Conservation (phyloP, 1,139 yeast genomes). For the Meyerozyma carpophila region DNA sequence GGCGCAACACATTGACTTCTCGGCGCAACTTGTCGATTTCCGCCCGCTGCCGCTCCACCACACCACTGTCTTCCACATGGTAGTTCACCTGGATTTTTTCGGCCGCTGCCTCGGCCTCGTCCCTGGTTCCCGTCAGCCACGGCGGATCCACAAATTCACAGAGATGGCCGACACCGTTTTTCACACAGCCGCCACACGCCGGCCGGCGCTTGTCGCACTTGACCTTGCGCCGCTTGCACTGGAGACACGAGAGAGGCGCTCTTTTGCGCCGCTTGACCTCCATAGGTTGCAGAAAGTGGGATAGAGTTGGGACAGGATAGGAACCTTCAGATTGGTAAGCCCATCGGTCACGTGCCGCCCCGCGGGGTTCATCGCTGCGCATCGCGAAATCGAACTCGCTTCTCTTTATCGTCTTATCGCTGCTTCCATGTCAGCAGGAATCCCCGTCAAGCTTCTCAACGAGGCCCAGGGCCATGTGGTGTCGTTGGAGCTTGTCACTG, state of each 20-base stretch:
- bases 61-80: neutral
- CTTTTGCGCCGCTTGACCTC: constrained; percentile 24
- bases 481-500: constrained; percentile 77
- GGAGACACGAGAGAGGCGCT: constrained; percentile 38
- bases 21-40: constrained; percentile 34
- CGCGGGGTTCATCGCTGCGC: neutral
- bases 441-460: constrained; percentile 80
- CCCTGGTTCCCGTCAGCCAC: constrained; percentile 20
- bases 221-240: constrained; percentile 41
- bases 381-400: neutral
- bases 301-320: too few species aligned
- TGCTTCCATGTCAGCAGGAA: constrained; percentile 51
- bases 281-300: neutral
- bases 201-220: constrained; percentile 42
- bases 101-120: neutral
- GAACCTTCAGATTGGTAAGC: too few species aligned
- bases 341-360: too few species aligned
- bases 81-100: neutral
- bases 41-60: constrained; percentile 21
- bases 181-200: constrained; percentile 39
- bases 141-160: constrained; percentile 40
- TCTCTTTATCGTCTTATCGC: too few species aligned
- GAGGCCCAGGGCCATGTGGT: constrained; percentile 90
- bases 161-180: constrained; percentile 37
- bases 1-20: constrained; percentile 24